Evolutionary conservation across 768 basidiomycete genomes (phyloP), one percentile per base, ranked within the genome.

Genomic region (Melanogaster broomeanus): DNA sequence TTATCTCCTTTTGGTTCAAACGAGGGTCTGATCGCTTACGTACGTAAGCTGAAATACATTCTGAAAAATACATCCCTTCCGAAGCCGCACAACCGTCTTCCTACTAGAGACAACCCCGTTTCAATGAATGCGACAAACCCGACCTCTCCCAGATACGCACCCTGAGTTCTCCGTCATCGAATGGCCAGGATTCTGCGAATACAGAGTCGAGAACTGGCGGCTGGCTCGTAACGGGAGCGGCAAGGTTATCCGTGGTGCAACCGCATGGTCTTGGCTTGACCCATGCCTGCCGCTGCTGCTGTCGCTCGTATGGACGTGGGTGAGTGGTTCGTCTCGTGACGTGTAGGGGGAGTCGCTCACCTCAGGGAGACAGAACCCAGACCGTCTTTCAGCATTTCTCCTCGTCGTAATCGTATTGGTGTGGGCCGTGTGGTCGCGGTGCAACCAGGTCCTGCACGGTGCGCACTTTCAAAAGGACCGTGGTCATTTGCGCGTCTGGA

Each of bases 161-260:
- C 85, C 84, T 45, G 79, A 88, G 60, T 73, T 87, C 53, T 70
- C 72, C 7, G 60, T 85, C 35, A 59, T 77, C 40, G 65, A 74
- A 33, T 72, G 66, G 55, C 70, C 73, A 34, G 78, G 74, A 16
- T 83, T 74, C 62, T 71, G 69, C 42, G 87, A 90, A 63, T 88
- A 84, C 52, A 75, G 81, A 45, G 73, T 88, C 22, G 79, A 83
- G 51, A 78, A 83, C 50, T 74, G 74, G 74, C 76, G 67, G 13
- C 54, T 79, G 25, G 69, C 71, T 34, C 75, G 73, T 25, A 69
- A 77, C 60, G 77, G 76, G 1, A 73, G 64, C 47, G 63, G 72
- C 13, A 64, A 52, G 37, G 53, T 74, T 28, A 51, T 75, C 18
- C 53, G 53, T 15, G 60, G 68, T 15, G 66, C 71, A 37, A 63